phyloP scores from a whole-genome alignment of 495 filamentous ascomycete genomes.

The Penicillium riverlandense region DNA sequence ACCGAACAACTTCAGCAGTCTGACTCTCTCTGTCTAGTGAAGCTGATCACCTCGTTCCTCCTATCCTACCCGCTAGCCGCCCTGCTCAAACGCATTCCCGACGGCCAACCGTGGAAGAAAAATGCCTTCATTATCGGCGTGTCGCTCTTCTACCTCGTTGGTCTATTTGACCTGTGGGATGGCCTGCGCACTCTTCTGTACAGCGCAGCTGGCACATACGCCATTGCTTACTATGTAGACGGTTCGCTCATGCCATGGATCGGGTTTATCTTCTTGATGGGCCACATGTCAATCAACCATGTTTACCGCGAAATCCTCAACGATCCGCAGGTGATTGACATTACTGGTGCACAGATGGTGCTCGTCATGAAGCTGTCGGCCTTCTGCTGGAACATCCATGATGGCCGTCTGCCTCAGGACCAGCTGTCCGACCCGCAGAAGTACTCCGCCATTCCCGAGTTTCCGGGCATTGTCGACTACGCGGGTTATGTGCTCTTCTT shows the following conservation, averaged over 20 bases:
- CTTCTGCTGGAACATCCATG: constrained; percentile 96
- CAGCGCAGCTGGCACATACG: constrained; percentile 71
- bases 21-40: constrained; percentile 55
- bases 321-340: constrained; percentile 63
- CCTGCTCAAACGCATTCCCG: constrained; percentile 84
- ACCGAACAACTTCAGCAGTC: background rate
- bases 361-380: constrained; percentile 95
- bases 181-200: constrained; percentile 75
- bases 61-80: constrained; percentile 89
- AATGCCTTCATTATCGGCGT: constrained; percentile 80
- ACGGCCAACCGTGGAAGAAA: constrained; percentile 75
- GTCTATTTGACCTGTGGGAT: constrained; percentile 91
- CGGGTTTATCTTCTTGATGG: constrained; percentile 89
- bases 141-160: constrained; percentile 83
- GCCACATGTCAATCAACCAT: constrained; percentile 88
- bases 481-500: constrained; percentile 91
- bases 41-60: constrained; percentile 85
- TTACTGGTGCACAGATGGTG: constrained; percentile 97
- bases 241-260: constrained; percentile 99
- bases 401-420: constrained; percentile 70
- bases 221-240: constrained; percentile 74
- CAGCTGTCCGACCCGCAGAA: constrained; percentile 82
- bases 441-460: constrained; percentile 63
- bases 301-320: constrained; percentile 68
- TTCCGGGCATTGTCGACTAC: constrained; percentile 75